Percentiles rank a stretch among this genome's conserved stretches.
Evolutionary conservation across 805 yeast species (phyloP).

Genomic region (Kuraishia cidri): DNA sequence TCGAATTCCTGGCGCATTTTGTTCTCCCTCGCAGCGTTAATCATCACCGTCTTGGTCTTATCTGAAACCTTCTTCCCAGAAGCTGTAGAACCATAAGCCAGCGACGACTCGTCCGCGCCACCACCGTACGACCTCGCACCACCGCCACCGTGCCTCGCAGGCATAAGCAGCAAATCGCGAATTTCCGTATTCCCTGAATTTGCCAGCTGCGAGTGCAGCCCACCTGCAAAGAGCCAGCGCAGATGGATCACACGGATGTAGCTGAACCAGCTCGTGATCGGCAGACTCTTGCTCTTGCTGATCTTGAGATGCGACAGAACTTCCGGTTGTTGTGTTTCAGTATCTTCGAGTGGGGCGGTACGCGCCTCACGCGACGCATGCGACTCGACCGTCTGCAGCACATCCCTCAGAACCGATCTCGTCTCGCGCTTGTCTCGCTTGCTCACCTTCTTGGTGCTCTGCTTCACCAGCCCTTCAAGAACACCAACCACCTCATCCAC

Average conservation of each 20-base stretch:
- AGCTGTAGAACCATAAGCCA: constrained; percentile 8
- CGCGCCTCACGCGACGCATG: constrained; percentile 20
- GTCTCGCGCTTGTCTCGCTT: constrained; percentile 56
- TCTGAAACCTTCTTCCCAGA: constrained; percentile 9
- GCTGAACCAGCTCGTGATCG: constrained; percentile 41
- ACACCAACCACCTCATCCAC: constrained; percentile 33
- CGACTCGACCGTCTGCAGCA: constrained; percentile 34
- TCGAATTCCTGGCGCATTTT: constrained; percentile 12
- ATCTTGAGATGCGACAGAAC: constrained; percentile 12
- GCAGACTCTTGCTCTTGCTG: constrained; percentile 30
- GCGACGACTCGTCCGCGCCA: constrained; percentile 4
- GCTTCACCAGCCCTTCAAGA: constrained; percentile 33
- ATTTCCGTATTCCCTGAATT: constrained; percentile 24
- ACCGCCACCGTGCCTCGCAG: background rate
- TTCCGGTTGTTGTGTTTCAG: no score
- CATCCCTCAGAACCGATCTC: constrained; percentile 53
- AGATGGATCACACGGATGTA: constrained; percentile 37
- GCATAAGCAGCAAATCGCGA: constrained; percentile 12
- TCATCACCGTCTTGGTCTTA: constrained; percentile 13
- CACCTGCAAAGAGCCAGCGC: constrained; percentile 42
- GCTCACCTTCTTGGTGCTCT: constrained; percentile 47
- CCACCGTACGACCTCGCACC: constrained; percentile 1
- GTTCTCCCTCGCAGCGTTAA: constrained; percentile 15
- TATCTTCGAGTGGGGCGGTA: background rate
- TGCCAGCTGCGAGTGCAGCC: constrained; percentile 39